Evolutionary conservation across 805 yeast species (phyloP), one percentile per base, ranked within the genome.

Genomic region (Ogataea minuta): DNA sequence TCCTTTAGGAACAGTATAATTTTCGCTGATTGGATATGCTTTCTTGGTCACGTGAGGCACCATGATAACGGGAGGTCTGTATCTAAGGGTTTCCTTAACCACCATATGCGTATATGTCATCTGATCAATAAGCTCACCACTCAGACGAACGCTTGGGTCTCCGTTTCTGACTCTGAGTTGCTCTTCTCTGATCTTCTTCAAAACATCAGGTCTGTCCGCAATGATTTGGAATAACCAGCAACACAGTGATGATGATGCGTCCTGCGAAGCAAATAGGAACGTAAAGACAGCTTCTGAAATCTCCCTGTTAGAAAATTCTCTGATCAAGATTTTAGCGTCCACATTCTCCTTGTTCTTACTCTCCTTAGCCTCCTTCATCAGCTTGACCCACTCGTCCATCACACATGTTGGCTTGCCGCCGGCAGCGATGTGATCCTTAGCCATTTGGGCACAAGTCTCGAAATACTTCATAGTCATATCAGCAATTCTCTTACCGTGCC

Each of bases 141-240:
- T 65, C 45, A 91, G 70, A 31, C 72, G 80, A 37, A 63, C 68
- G 48, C 64, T 56, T 40, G 86, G 84, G 61, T 91, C 90, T 54
- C 85, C 82, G 53, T 74, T 71, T 69, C 98, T 83, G 40, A 93
- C 84, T 9, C 70, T 67, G 53, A 90, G 63, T 71, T 93, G 99
- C 67, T 93, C 99, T 64, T 85, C 86, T 68, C 98, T 84, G 49
- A 93, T 76, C 65, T 90, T 90, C 28, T 65, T 72, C 62, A 79
- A 77, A 43, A 93, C 83, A 50, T 93, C 98, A 28, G 97, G 97
- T 58, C 96, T 79, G 63, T 93, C 99, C 45, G 96, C 90, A 41
- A 89, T 81, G 53, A 89, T 77, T 72, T 93, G 99, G 79, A 91
- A 93, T 57, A 93, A 73, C 99, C 99, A 93, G 66, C 98, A 91